These are phyloP conservation scores for Castanopsis chinensis DNA, from an alignment of 306 rosid genomes.

Conservation along the genomic window DNA sequence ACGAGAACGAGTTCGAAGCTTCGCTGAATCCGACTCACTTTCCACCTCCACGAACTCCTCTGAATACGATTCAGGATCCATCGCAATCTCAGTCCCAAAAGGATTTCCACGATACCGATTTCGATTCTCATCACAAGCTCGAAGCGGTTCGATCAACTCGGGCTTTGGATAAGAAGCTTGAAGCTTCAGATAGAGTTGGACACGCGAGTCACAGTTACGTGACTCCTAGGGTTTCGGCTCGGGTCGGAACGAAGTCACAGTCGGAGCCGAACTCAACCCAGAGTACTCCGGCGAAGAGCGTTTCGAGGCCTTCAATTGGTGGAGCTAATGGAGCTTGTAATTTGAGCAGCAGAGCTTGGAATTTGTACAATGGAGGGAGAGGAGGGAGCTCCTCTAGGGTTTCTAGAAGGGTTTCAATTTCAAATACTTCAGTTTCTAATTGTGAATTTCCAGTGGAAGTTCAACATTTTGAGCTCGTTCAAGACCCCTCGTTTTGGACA, in stretches of 20 bases:
- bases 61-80: constrained; percentile 75
- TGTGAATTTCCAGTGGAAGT: constrained; percentile 31
- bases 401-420: constrained; percentile 32
- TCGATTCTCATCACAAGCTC: constrained; percentile 30
- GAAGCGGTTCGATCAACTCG: constrained; percentile 38
- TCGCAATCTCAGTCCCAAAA: constrained; percentile 59
- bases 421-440: constrained; percentile 1
- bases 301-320: constrained; percentile 57
- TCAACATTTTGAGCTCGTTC: constrained; percentile 65
- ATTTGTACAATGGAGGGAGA: constrained; percentile 32
- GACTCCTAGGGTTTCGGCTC: constrained; percentile 40
- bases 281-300: constrained; percentile 57
- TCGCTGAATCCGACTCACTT: constrained; percentile 34
- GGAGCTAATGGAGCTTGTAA: constrained; percentile 35
- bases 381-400: constrained; percentile 32
- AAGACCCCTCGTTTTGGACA: constrained; percentile 80
- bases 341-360: constrained; percentile 40
- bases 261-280: constrained; percentile 80
- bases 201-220: constrained; percentile 22
- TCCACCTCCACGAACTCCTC: constrained; percentile 77
- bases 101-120: constrained; percentile 31
- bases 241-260: constrained; percentile 35
- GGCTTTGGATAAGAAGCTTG: constrained; percentile 30
- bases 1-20: constrained; percentile 65
- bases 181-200: constrained; percentile 31